These are phyloP conservation scores for Lodderomyces parapsilosis DNA, from an alignment of 1,139 yeast species.

Conservation along the genomic window DNA sequence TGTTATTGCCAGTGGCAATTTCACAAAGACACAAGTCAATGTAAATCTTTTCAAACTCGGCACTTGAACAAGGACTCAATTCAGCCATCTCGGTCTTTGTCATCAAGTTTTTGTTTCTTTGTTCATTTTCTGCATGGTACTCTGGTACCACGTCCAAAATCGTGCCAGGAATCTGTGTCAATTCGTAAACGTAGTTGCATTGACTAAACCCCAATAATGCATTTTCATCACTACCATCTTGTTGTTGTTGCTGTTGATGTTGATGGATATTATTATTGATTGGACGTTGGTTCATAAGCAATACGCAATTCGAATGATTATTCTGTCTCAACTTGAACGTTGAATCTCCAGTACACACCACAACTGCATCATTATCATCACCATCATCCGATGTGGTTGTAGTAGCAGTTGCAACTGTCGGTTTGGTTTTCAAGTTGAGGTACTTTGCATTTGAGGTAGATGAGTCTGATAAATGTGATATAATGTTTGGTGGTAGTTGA, in stretches of 20 bases:
- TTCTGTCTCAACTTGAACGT: slow-evolving; percentile 74
- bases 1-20: slow-evolving; percentile 17
- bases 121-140: no score
- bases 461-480: slow-evolving; percentile 38
- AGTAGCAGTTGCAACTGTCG: slow-evolving; percentile 15
- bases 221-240: not conserved
- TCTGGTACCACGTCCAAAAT: slow-evolving; percentile 30
- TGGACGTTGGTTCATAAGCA: slow-evolving; percentile 42
- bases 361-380: slow-evolving; percentile 28
- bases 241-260: no score
- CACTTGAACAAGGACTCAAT: slow-evolving; percentile 47
- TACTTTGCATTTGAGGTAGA: slow-evolving; percentile 13
- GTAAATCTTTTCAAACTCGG: slow-evolving; percentile 58
- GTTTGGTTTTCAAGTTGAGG: slow-evolving; percentile 49
- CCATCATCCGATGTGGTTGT: not conserved
- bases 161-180: slow-evolving; percentile 37
- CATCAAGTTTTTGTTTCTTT: not conserved
- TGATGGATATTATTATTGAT: slow-evolving; percentile 7
- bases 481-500: slow-evolving; percentile 58
- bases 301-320: slow-evolving; percentile 82
- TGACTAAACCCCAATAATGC: slow-evolving; percentile 39
- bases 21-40: slow-evolving; percentile 56
- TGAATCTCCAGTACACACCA: slow-evolving; percentile 55
- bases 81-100: not conserved
- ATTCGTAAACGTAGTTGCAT: slow-evolving; percentile 52